Evolutionary conservation across 305 asterid species (phyloP).

Genomic region (Rubia peregrina): DNA sequence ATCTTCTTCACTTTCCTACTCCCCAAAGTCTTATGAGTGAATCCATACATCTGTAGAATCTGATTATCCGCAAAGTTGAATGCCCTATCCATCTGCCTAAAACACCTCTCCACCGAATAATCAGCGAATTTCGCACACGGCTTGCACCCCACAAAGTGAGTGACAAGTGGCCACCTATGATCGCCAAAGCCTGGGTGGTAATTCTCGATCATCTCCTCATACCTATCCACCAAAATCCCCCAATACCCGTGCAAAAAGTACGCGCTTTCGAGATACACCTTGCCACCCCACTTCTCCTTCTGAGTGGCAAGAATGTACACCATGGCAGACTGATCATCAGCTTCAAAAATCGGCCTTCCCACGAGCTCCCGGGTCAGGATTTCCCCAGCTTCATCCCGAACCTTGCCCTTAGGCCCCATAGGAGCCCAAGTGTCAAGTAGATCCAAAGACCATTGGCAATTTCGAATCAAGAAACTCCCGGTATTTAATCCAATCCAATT

Average conservation of each 20-base stretch:
- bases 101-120: slow-evolving; percentile 72
- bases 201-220: slow-evolving; percentile 76
- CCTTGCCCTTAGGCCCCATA: slow-evolving; percentile 79
- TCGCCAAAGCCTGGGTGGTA: slow-evolving; percentile 79
- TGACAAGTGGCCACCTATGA: slow-evolving; percentile 85
- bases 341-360: slow-evolving; percentile 70
- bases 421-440: slow-evolving; percentile 73
- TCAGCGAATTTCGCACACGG: slow-evolving; percentile 85
- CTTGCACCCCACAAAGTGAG: slow-evolving; percentile 90
- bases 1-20: slow-evolving; percentile 60
- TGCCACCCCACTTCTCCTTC: slow-evolving; percentile 68
- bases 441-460: slow-evolving; percentile 78
- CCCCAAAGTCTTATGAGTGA: slow-evolving; percentile 49
- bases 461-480: slow-evolving; percentile 71
- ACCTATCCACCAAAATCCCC: slow-evolving; percentile 71
- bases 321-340: slow-evolving; percentile 89
- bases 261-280: slow-evolving; percentile 58
- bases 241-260: slow-evolving; percentile 79
- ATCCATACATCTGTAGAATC: slow-evolving; percentile 72
- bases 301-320: slow-evolving; percentile 67
- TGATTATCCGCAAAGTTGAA: slow-evolving; percentile 73
- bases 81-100: slow-evolving; percentile 84
- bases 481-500: slow-evolving; percentile 86
- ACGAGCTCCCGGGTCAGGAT: slow-evolving; percentile 54
- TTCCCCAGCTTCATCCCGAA: slow-evolving; percentile 67